Base-by-base conservation (phyloP, 2,329 filamentous ascomycete species). In the Alternaria sp. region DNA sequence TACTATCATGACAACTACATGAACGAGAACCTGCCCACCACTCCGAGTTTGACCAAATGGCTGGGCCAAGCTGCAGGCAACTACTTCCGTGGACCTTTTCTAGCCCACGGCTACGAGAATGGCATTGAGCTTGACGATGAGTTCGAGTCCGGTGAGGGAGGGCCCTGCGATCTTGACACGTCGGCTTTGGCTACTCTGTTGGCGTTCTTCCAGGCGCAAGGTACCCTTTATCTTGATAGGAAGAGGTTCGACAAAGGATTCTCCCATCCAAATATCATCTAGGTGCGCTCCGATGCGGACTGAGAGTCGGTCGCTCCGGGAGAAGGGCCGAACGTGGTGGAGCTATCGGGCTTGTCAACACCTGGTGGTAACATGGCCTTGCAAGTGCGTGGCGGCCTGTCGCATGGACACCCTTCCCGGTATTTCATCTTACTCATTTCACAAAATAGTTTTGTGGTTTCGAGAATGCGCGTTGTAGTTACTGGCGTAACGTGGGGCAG, bases 401-500 rank as follows among this genome's bases (percentile, higher is more conserved):
- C 33, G 7, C 33, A 41, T 41, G 8, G 33, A 41, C 4, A 41
- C 4, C 33, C 7, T 41, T 9, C 14, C 14, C 4, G 15, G 33
- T 37, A 23, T 11, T 37, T 28, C 7, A 15, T 37, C 21, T 18
- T 10, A 8, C 14, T 25, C 33, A 44, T 51, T 44, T 21, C n/a
- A 55, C 23, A 10, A 50, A 23, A 55, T 45, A 3, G 10, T 3
- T 14, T 49, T 21, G 26, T 15, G 8, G 59, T 6, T n/a, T 33
- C 20, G 28, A 21, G 37, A 15, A 28, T 45, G 15, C 7, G 47
- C 37, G 6, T 43, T 20, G 20, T 60, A 26, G 7, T 28, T 41
- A 33, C 14, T 49, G 9, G 21, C 49, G 50, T 20, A 30, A 60
- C 33, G 60, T 60, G 60, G 56, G 56, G 56, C 50, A 55, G 56